These are phyloP conservation scores for Capsicum rhomboideum DNA, from an alignment of 257 asterid genomes.

Conservation along the genomic window DNA sequence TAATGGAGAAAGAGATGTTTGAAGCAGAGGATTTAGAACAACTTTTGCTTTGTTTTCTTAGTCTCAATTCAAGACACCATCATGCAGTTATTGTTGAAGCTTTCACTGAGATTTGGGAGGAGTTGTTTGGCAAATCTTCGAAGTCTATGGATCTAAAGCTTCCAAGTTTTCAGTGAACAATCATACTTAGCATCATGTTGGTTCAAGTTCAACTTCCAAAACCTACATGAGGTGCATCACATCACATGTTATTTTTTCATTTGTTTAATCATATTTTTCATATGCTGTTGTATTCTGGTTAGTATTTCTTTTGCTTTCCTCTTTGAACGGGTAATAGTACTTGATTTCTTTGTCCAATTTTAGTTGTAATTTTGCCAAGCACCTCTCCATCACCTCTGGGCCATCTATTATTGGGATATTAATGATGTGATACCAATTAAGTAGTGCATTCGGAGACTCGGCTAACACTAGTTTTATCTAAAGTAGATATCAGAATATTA, in stretches of 20 bases:
- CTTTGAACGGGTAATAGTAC: not conserved
- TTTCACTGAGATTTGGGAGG: constrained; percentile 52
- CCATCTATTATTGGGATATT: not conserved
- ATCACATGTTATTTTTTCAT: not conserved
- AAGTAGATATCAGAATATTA: not conserved
- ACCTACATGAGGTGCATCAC: not conserved
- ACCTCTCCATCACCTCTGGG: not conserved
- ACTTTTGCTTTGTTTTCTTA: constrained; percentile 57
- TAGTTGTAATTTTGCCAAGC: not conserved
- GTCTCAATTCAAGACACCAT: constrained; percentile 55
- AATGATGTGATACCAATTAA: not conserved
- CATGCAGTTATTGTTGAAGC: constrained; percentile 60
- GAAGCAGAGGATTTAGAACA: constrained; percentile 53
- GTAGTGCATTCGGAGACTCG: not conserved
- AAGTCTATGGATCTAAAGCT: not conserved
- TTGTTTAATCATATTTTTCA: not conserved
- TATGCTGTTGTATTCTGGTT: not conserved
- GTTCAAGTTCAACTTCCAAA: not conserved
- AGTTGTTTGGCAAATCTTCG: constrained; percentile 23
- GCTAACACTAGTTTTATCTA: not conserved
- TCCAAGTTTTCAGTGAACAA: not conserved
- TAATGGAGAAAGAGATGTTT: constrained; percentile 52
- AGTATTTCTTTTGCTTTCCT: not conserved
- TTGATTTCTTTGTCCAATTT: not conserved
- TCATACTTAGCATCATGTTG: not conserved